These are phyloP conservation scores for Metschnikowia dekortorum DNA, from an alignment of 805 yeast species.

Conservation along the genomic window DNA sequence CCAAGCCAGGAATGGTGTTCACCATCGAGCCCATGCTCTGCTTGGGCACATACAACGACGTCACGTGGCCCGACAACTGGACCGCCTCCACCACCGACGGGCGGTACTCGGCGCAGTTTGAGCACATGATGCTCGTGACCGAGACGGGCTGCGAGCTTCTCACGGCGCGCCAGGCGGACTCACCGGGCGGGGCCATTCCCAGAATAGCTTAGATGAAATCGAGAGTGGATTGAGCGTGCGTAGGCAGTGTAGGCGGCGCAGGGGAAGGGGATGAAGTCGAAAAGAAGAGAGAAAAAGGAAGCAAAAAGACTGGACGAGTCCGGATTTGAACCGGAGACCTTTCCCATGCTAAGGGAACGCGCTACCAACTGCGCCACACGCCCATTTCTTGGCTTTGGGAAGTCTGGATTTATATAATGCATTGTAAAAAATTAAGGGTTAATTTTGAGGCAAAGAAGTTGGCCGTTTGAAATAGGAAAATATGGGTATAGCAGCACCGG, in stretches of 20 bases:
- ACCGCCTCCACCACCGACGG: slow-evolving; percentile 92
- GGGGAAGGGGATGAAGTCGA: background rate
- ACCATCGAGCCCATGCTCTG: slow-evolving; percentile 98
- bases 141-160: slow-evolving; percentile 90
- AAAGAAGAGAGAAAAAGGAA: background rate
- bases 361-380: slow-evolving; percentile 84
- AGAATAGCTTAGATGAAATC: slow-evolving; percentile 26
- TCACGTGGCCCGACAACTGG: slow-evolving; percentile 97
- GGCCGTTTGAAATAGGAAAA: no score
- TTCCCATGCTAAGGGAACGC: slow-evolving; percentile 65
- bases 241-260: background rate
- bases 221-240: no score
- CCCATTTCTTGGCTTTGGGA: slow-evolving; percentile 30
- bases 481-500: no score
- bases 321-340: slow-evolving; percentile 56
- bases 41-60: slow-evolving; percentile 74
- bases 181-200: slow-evolving; percentile 85
- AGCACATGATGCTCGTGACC: slow-evolving; percentile 88
- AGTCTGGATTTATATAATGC: no score
- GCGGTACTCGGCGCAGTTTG: slow-evolving; percentile 86
- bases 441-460: no score
- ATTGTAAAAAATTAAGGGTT: no score
- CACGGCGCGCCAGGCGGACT: slow-evolving; percentile 70
- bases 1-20: slow-evolving; percentile 94
- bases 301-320: slow-evolving; percentile 53